phyloP scores from a whole-genome alignment of 805 yeast species.

The Lipomyces yamadae region DNA sequence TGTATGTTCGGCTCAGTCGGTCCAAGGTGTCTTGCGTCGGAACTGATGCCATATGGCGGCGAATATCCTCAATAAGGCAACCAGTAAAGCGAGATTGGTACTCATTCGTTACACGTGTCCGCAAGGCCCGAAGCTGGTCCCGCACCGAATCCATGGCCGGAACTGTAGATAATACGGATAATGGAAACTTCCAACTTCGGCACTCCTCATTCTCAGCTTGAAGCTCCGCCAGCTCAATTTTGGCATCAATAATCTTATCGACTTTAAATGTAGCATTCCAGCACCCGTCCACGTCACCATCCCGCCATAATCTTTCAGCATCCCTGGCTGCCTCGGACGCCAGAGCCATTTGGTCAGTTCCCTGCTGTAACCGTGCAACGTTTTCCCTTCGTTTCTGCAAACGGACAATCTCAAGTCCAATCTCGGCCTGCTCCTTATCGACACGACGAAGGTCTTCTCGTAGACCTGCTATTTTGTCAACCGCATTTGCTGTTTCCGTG shows the following conservation, averaged over 20 bases:
- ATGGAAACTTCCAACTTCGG: slow-evolving; percentile 44
- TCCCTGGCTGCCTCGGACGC: slow-evolving; percentile 54
- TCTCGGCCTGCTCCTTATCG: slow-evolving; percentile 56
- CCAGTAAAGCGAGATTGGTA: slow-evolving; percentile 63
- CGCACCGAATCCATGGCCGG: slow-evolving; percentile 58
- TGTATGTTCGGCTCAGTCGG: slow-evolving; percentile 49
- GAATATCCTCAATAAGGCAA: slow-evolving; percentile 63
- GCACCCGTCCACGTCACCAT: slow-evolving; percentile 56
- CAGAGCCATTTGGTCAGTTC: slow-evolving; percentile 59
- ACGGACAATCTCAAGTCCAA: slow-evolving; percentile 57
- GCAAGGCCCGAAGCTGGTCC: slow-evolving; percentile 59
- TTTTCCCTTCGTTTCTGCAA: slow-evolving; percentile 60
- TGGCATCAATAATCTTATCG: slow-evolving; percentile 64
- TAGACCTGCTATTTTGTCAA: slow-evolving; percentile 55
- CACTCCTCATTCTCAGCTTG: slow-evolving; percentile 35
- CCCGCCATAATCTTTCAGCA: slow-evolving; percentile 54
- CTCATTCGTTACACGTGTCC: slow-evolving; percentile 70
- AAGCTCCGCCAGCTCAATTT: slow-evolving; percentile 34
- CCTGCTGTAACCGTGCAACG: slow-evolving; percentile 65
- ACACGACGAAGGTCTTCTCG: slow-evolving; percentile 52
- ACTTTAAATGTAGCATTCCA: slow-evolving; percentile 62
- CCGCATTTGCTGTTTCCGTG: slow-evolving; percentile 57
- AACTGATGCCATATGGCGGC: slow-evolving; percentile 58
- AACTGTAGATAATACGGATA: slow-evolving; percentile 52
- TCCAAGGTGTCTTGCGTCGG: slow-evolving; percentile 56